A percentile compares a stretch with the other conserved stretches of the same genome.
phyloP scores from a whole-genome alignment of 2,329 filamentous ascomycete species.

The Fusarium sp. region DNA sequence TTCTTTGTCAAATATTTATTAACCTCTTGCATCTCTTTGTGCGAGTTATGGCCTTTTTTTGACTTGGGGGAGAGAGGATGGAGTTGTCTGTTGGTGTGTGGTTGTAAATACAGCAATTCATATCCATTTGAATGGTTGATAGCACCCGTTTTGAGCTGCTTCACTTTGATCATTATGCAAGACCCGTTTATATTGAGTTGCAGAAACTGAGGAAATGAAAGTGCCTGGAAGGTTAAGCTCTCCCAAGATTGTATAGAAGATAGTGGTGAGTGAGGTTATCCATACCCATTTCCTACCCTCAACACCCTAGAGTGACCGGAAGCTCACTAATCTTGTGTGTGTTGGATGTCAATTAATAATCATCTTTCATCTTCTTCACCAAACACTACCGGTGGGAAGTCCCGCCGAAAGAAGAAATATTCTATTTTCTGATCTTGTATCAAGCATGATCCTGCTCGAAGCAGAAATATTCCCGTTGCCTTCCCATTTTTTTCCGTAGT shows the following conservation, averaged over 20 bases:
- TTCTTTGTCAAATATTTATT: constrained; percentile 12
- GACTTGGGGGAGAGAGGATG: not conserved
- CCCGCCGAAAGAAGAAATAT: not conserved
- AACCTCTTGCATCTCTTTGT: constrained; percentile 8
- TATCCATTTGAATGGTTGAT: not conserved
- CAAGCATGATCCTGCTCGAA: not conserved
- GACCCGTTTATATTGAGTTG: not conserved
- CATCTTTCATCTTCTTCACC: not conserved
- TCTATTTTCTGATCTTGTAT: not conserved
- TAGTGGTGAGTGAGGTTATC: not conserved
- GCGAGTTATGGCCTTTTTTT: not conserved
- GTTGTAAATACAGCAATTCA: not conserved
- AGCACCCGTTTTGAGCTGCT: not conserved
- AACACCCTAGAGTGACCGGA: not conserved
- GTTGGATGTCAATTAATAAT: not conserved
- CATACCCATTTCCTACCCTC: not conserved
- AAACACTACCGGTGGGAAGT: not conserved
- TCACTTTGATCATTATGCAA: not conserved
- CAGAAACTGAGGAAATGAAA: not conserved
- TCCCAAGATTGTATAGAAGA: not conserved
- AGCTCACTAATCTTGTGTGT: not conserved
- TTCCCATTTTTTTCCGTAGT: not conserved
- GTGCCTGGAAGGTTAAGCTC: not conserved
- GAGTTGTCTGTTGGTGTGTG: not conserved
- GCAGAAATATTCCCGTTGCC: not conserved